Conservation (phyloP, 2,329 filamentous ascomycete genomes). For the Penicillium sp. region DNA sequence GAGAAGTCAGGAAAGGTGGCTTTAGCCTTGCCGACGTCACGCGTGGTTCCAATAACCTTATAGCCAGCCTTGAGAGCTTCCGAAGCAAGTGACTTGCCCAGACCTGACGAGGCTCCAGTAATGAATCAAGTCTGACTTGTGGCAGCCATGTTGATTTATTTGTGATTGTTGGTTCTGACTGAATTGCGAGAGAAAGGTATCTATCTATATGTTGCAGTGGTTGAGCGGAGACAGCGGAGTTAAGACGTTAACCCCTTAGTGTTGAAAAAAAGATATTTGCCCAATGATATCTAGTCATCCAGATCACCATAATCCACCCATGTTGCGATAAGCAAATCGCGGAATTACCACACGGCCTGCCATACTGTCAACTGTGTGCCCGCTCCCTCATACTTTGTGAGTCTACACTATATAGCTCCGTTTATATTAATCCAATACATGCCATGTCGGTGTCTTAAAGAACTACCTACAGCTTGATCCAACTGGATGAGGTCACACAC, state of each 20-base stretch:
- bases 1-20: slow-evolving; percentile 7
- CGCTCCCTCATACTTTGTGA: no score
- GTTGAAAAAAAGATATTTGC: no score
- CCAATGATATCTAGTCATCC: background rate
- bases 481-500: no score
- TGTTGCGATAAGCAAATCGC: no score
- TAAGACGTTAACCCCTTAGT: background rate
- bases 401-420: no score
- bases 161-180: background rate
- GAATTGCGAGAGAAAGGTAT: background rate
- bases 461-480: no score
- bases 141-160: background rate
- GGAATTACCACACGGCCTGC: no score
- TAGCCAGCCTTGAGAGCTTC: slow-evolving; percentile 32
- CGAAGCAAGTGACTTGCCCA: slow-evolving; percentile 31
- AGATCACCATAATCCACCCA: no score
- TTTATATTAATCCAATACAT: no score
- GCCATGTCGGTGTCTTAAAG: no score
- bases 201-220: background rate
- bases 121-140: slow-evolving; percentile 23
- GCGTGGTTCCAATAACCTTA: slow-evolving; percentile 34
- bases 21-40: slow-evolving; percentile 18
- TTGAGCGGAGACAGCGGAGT: background rate
- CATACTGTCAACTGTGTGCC: no score
- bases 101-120: slow-evolving; percentile 37